A percentile compares a stretch with the other conserved stretches of the same genome.
Conservation (phyloP, 495 filamentous ascomycete species). For the Podospora appendiculata region DNA sequence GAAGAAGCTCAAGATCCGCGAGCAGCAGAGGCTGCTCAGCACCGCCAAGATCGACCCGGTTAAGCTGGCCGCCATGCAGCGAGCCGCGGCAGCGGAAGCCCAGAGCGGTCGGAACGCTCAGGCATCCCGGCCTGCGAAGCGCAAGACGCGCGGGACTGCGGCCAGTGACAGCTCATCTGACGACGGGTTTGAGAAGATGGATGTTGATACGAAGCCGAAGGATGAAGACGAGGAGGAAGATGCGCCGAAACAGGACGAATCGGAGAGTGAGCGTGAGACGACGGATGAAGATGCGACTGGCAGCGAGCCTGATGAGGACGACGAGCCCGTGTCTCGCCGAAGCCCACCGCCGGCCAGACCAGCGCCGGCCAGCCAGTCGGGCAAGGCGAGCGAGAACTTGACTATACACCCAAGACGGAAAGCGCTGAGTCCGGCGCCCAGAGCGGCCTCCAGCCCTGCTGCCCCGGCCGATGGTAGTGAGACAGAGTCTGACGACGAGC, state of each 20-base stretch:
- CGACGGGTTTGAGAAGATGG: constrained; percentile 53
- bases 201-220: constrained; percentile 35
- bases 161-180: constrained; percentile 37
- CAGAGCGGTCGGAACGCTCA: neutral
- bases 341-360: constrained; percentile 4
- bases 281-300: constrained; percentile 32
- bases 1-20: constrained; percentile 87
- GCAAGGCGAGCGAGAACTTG: neutral
- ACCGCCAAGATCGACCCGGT: constrained; percentile 34
- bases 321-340: constrained; percentile 10
- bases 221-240: constrained; percentile 10
- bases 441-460: constrained; percentile 8
- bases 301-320: constrained; percentile 39
- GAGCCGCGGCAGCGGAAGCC: too few relatives aligned
- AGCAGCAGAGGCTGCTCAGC: constrained; percentile 64
- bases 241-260: neutral
- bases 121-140: constrained; percentile 37
- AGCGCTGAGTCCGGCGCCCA: constrained; percentile 12
- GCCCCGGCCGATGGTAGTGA: constrained; percentile 24
- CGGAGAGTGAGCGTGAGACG: constrained; percentile 21
- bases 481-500: constrained; percentile 36
- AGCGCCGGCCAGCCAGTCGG: neutral
- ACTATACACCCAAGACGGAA: constrained; percentile 9
- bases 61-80: neutral
- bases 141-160: constrained; percentile 34